phyloP scores from a whole-genome alignment of 2,329 filamentous ascomycete genomes.

The Colletotrichum orbiculare region DNA sequence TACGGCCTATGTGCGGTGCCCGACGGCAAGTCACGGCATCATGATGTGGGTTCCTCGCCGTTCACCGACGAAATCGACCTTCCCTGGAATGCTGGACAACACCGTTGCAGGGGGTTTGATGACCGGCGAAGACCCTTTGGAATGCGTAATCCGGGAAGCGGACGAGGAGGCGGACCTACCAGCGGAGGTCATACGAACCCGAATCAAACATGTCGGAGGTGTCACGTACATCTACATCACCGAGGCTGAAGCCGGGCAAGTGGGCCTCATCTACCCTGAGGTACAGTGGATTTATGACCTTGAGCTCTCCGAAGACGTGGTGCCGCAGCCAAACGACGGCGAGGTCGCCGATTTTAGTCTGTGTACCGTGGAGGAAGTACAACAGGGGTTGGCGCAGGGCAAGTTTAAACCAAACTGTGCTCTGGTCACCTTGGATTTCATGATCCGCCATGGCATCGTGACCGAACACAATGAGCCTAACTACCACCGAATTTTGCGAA shows the following conservation, averaged over 20 bases:
- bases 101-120: slow-evolving; percentile 87
- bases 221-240: slow-evolving; percentile 89
- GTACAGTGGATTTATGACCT: slow-evolving; percentile 93
- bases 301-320: slow-evolving; percentile 74
- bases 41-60: slow-evolving; percentile 88
- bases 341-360: slow-evolving; percentile 90
- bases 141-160: slow-evolving; percentile 85
- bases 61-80: slow-evolving; percentile 83
- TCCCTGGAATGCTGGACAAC: slow-evolving; percentile 93
- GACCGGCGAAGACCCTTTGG: slow-evolving; percentile 82
- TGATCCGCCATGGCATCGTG: slow-evolving; percentile 85
- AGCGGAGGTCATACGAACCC: slow-evolving; percentile 72
- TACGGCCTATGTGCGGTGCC: slow-evolving; percentile 73
- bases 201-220: slow-evolving; percentile 70
- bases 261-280: slow-evolving; percentile 87
- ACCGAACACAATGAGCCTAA: slow-evolving; percentile 82
- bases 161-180: slow-evolving; percentile 89
- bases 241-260: slow-evolving; percentile 82
- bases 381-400: slow-evolving; percentile 73
- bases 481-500: slow-evolving; percentile 78
- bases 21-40: slow-evolving; percentile 62
- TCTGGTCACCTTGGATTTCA: slow-evolving; percentile 86
- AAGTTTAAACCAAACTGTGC: slow-evolving; percentile 96
- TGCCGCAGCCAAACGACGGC: slow-evolving; percentile 82
- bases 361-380: slow-evolving; percentile 80